phyloP scores from a whole-genome alignment of 345 rosid species.

The Gynandropsis gynandra region DNA sequence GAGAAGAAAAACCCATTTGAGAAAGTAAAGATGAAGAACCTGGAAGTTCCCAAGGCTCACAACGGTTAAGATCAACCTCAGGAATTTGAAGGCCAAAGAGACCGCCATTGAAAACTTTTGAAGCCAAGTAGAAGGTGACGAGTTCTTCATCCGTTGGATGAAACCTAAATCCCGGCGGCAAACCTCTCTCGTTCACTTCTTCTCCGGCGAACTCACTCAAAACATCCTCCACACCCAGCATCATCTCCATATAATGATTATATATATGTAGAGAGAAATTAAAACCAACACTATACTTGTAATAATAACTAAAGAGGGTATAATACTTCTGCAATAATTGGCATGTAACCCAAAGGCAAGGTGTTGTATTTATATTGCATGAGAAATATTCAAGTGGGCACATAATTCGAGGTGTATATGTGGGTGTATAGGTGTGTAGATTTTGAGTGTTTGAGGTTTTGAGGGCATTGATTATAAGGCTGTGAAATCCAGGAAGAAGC shows the following conservation, averaged over 20 bases:
- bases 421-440: constrained; percentile 13
- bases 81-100: constrained; percentile 67
- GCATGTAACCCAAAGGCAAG: constrained; percentile 24
- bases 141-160: constrained; percentile 99
- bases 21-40: constrained; percentile 33
- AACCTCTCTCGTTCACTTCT: constrained; percentile 58
- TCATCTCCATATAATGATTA: constrained; percentile 10
- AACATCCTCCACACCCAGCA: constrained; percentile 58
- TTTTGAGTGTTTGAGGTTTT: constrained; percentile 35
- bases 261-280: constrained; percentile 4
- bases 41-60: constrained; percentile 99
- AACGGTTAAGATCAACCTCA: constrained; percentile 87
- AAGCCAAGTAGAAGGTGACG: constrained; percentile 75
- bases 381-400: constrained; percentile 9
- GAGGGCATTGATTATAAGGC: constrained; percentile 31
- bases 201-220: constrained; percentile 55
- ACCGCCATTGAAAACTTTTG: constrained; percentile 70
- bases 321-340: constrained; percentile 17
- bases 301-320: constrained; percentile 23
- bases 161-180: constrained; percentile 94
- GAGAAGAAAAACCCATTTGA: background rate
- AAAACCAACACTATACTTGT: constrained; percentile 8
- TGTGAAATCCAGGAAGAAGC: constrained; percentile 27
- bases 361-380: constrained; percentile 23
- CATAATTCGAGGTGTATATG: constrained; percentile 9